phyloP scores from a whole-genome alignment of 2,329 filamentous ascomycete species.

The Alternaria consortialis region DNA sequence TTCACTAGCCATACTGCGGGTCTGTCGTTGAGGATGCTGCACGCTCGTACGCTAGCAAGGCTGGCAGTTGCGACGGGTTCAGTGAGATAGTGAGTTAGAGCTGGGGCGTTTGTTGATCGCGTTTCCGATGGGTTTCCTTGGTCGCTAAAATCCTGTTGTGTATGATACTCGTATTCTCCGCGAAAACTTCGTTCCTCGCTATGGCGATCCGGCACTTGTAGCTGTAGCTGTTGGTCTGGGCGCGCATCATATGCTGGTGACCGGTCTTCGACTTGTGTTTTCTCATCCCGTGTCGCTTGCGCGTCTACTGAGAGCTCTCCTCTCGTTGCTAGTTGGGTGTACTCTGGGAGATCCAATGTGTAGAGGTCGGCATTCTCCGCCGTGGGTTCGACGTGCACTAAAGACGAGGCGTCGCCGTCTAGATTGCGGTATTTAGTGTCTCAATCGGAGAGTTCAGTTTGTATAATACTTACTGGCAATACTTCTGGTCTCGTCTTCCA shows the following conservation, averaged over 20 bases:
- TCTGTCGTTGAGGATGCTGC: conserved; percentile 34
- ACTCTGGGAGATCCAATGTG: conserved; percentile 28
- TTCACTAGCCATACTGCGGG: conserved; percentile 42
- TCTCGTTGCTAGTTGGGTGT: conserved; percentile 21
- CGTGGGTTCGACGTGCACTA: background rate
- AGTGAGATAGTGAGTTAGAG: background rate
- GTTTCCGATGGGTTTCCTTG: background rate
- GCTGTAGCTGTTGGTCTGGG: background rate
- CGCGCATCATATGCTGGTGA: background rate
- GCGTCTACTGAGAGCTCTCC: conserved; percentile 31
- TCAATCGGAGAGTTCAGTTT: background rate
- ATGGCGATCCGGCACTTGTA: background rate
- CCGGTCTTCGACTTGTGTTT: conserved; percentile 3
- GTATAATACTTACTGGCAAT: background rate
- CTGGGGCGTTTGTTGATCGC: background rate
- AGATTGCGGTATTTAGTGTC: background rate
- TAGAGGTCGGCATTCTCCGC: conserved; percentile 30
- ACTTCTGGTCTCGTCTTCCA: background rate
- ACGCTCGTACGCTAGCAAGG: conserved; percentile 23
- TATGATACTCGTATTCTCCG: background rate
- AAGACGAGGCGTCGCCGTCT: background rate
- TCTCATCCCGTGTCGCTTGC: conserved; percentile 22
- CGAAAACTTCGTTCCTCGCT: background rate
- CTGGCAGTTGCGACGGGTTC: background rate
- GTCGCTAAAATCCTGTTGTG: background rate